phyloP scores from a whole-genome alignment of 2,329 filamentous ascomycete species.

The Trichoderma breve region DNA sequence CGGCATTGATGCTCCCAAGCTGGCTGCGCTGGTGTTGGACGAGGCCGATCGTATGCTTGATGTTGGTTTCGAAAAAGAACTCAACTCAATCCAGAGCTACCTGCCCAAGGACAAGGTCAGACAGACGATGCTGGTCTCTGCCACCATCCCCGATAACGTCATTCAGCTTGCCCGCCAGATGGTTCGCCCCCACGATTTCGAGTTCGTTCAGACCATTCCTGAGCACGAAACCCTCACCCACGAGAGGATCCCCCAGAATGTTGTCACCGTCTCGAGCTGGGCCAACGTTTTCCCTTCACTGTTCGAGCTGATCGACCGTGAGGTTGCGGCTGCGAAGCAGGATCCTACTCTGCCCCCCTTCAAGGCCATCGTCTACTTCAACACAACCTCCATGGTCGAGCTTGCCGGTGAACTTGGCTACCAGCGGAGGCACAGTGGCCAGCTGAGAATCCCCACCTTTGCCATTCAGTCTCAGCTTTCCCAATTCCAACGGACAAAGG shows the following conservation, averaged over 20 bases:
- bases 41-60: slow-evolving; percentile 99
- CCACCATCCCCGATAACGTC: slow-evolving; percentile 83
- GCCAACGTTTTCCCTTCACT: slow-evolving; percentile 76
- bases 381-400: slow-evolving; percentile 71
- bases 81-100: slow-evolving; percentile 57
- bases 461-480: slow-evolving; percentile 78
- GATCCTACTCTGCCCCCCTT: slow-evolving; percentile 59
- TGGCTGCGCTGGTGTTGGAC: slow-evolving; percentile 91
- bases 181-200: slow-evolving; percentile 75
- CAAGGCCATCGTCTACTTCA: slow-evolving; percentile 95
- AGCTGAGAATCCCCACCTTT: slow-evolving; percentile 38
- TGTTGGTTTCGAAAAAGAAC: slow-evolving; percentile 74
- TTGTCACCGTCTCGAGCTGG: slow-evolving; percentile 64
- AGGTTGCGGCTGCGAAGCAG: slow-evolving; percentile 45
- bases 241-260: slow-evolving; percentile 75
- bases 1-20: slow-evolving; percentile 69
- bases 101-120: slow-evolving; percentile 64
- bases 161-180: slow-evolving; percentile 73
- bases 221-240: slow-evolving; percentile 84
- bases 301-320: slow-evolving; percentile 69
- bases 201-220: slow-evolving; percentile 85
- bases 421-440: slow-evolving; percentile 36
- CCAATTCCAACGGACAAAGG: slow-evolving; percentile 66
- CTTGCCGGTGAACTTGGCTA: slow-evolving; percentile 58
- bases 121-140: slow-evolving; percentile 93